phyloP scores from a whole-genome alignment of 1,139 yeast species.

The Lodderomyces metapsilosis region DNA sequence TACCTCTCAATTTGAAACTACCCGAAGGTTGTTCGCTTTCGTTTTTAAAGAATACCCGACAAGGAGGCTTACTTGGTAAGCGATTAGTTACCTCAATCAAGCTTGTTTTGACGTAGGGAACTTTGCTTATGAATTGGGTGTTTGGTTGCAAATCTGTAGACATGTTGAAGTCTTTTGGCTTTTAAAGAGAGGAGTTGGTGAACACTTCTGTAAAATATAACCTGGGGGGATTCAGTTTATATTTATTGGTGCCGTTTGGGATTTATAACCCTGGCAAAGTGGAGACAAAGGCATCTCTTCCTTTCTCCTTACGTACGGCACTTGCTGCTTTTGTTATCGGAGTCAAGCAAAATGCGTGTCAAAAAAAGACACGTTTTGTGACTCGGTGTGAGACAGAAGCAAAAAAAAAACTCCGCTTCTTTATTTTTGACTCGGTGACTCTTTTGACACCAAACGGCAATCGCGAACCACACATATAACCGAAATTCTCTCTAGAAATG shows the following conservation, averaged over 20 bases:
- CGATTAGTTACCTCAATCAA: conserved; percentile 35
- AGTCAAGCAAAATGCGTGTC: background rate
- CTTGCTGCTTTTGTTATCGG: background rate
- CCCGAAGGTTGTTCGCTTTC: conserved; percentile 73
- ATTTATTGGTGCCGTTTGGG: background rate
- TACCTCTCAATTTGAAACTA: conserved; percentile 68
- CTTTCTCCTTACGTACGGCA: background rate
- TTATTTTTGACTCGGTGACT: background rate
- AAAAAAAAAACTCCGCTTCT: background rate
- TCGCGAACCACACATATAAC: background rate
- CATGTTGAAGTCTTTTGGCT: conserved; percentile 15
- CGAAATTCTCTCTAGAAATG: background rate
- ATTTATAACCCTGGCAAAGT: background rate
- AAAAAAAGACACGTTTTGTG: background rate
- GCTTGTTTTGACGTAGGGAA: conserved; percentile 43
- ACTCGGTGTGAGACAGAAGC: conserved; percentile 1
- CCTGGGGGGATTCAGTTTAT: too few relatives aligned
- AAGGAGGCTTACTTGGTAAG: conserved; percentile 34
- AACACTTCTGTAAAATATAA: background rate
- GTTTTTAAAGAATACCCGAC: conserved; percentile 56
- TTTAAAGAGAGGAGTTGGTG: background rate
- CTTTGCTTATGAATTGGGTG: background rate
- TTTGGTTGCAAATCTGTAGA: conserved; percentile 15
- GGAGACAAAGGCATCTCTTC: background rate
- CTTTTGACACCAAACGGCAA: conserved; percentile 1